phyloP scores from a whole-genome alignment of 257 asterid species.

The Scutellaria baicalensis region DNA sequence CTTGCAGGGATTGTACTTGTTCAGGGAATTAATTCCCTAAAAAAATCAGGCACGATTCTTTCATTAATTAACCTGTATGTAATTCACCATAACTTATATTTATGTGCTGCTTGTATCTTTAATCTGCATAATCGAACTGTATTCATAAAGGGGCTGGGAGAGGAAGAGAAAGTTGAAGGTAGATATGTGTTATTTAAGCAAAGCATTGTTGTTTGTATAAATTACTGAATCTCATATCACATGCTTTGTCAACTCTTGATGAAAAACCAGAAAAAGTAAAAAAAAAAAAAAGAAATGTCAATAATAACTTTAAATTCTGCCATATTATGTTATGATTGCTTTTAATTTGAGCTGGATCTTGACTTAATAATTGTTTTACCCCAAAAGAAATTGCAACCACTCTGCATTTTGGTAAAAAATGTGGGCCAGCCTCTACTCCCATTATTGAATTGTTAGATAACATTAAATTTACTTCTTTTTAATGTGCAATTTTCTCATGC shows the following conservation, averaged over 20 bases:
- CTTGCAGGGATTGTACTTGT: conserved; percentile 34
- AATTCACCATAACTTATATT: conserved; percentile 26
- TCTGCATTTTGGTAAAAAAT: not conserved
- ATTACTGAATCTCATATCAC: not conserved
- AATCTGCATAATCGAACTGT: conserved; percentile 27
- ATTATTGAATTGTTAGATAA: not conserved
- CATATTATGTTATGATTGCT: not conserved
- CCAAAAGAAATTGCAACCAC: not conserved
- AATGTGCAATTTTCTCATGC: not conserved
- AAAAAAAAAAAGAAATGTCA: not conserved
- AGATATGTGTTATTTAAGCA: conserved; percentile 9
- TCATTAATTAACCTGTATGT: conserved; percentile 47
- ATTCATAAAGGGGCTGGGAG: not conserved
- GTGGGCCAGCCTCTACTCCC: not conserved
- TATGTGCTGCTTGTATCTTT: conserved; percentile 15
- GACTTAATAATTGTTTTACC: not conserved
- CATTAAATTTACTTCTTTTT: not conserved
- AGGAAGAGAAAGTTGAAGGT: not conserved
- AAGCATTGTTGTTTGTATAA: conserved; percentile 11
- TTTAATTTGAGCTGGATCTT: not conserved
- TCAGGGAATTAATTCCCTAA: conserved; percentile 14
- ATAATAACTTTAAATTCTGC: not conserved
- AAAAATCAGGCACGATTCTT: conserved; percentile 49
- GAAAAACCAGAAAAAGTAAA: not conserved
- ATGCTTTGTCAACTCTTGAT: not conserved